Conservation (phyloP, 2,329 filamentous ascomycete species). For the Trichoderma harzianum region DNA sequence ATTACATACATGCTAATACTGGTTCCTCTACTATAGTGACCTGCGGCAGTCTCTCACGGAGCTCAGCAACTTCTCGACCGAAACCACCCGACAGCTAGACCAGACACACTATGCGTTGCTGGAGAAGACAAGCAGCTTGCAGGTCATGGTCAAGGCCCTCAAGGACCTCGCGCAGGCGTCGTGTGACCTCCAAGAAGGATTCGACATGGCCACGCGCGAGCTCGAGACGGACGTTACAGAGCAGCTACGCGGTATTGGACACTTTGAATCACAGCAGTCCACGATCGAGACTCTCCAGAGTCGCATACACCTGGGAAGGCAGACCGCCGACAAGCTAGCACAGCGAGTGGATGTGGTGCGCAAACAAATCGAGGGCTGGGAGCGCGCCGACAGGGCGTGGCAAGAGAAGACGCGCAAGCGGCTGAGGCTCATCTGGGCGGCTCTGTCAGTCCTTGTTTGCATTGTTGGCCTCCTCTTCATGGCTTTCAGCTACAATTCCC, state of each 20-base stretch:
- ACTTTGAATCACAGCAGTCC: conserved; percentile 62
- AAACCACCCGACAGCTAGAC: conserved; percentile 64
- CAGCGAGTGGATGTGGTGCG: conserved; percentile 62
- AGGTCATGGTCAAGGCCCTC: conserved; percentile 60
- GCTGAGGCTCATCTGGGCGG: conserved; percentile 61
- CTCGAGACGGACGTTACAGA: conserved; percentile 57
- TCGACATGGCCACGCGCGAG: conserved; percentile 56
- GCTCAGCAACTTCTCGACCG: conserved; percentile 58
- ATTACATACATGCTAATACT: not conserved
- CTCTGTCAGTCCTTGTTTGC: conserved; percentile 49
- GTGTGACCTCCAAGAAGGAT: conserved; percentile 54
- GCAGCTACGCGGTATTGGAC: conserved; percentile 58
- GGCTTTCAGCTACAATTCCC: conserved; percentile 27
- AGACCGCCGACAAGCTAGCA: conserved; percentile 58
- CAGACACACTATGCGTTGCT: conserved; percentile 71
- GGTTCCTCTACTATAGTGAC: conserved; percentile 36
- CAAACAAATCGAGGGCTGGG: conserved; percentile 63
- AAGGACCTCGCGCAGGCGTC: conserved; percentile 65
- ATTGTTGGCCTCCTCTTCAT: conserved; percentile 45
- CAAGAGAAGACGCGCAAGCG: conserved; percentile 64
- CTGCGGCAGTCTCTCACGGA: conserved; percentile 50
- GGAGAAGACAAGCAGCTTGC: conserved; percentile 63
- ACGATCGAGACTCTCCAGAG: conserved; percentile 60
- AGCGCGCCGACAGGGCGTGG: conserved; percentile 63
- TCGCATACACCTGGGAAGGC: conserved; percentile 58